Evolutionary conservation across 208 protist species (phyloP).

Genomic region (Trypanosoma platydactyli): DNA sequence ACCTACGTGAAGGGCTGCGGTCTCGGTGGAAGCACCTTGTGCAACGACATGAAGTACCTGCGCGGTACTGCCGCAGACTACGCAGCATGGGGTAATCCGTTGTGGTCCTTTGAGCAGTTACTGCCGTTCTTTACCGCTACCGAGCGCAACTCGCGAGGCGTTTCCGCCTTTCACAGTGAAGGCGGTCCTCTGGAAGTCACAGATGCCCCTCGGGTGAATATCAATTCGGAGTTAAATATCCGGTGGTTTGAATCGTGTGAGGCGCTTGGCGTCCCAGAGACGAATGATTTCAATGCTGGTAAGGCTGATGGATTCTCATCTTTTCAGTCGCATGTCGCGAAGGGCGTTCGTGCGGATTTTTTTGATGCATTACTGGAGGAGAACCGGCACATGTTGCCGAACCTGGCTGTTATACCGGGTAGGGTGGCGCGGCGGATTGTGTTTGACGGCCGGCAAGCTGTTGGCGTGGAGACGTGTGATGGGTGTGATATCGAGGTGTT

Average conservation of each 20-base stretch:
- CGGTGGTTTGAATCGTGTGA: constrained; percentile 85
- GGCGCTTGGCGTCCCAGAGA: constrained; percentile 50
- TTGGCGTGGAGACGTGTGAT: constrained; percentile 26
- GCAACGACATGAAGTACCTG: constrained; percentile 70
- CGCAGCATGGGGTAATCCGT: constrained; percentile 37
- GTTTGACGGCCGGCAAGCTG: constrained; percentile 28
- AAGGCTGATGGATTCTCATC: constrained; percentile 49
- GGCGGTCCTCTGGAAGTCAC: constrained; percentile 43
- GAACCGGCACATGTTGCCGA: constrained; percentile 29
- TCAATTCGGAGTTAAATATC: constrained; percentile 64
- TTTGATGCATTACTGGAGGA: constrained; percentile 50
- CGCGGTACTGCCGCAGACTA: constrained; percentile 40
- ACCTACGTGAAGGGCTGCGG: constrained; percentile 43
- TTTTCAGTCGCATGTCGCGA: constrained; percentile 54
- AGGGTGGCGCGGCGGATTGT: constrained; percentile 36
- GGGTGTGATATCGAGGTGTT: constrained; percentile 9
- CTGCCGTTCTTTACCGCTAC: constrained; percentile 49
- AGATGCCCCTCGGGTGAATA: constrained; percentile 52
- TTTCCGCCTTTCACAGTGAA: constrained; percentile 33
- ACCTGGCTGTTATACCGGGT: constrained; percentile 39
- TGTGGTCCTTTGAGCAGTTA: constrained; percentile 56
- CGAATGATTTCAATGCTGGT: constrained; percentile 59
- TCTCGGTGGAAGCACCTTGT: constrained; percentile 56
- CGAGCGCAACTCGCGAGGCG: constrained; percentile 49
- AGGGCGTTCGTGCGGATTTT: constrained; percentile 44